Percentiles rank a stretch among this genome's conserved stretches.
Evolutionary conservation across 73 alveolate genomes (phyloP).

Genomic region (Uronychia setigera): DNA sequence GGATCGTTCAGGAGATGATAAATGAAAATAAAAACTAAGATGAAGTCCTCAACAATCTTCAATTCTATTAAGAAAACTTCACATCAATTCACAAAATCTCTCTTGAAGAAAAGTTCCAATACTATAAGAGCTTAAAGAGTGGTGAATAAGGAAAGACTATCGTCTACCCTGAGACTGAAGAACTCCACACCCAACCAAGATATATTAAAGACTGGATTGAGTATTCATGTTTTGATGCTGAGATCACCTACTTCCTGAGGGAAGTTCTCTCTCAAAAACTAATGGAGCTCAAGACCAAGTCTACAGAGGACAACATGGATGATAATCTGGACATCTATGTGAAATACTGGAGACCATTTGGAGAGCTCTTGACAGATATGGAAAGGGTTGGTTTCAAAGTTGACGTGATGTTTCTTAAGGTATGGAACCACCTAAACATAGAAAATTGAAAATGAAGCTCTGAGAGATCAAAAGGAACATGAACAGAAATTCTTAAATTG

Average conservation of each 20-base stretch:
- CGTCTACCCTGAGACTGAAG: conserved; percentile 79
- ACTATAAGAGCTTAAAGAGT: conserved; percentile 63
- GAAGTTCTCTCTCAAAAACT: conserved; percentile 54
- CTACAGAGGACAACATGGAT: conserved; percentile 56
- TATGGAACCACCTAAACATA: not conserved
- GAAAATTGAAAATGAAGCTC: conserved; percentile 68
- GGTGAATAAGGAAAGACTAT: conserved; percentile 76
- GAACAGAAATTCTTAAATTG: conserved; percentile 73
- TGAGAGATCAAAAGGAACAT: conserved; percentile 63
- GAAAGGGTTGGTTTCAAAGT: conserved; percentile 87
- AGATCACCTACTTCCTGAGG: conserved; percentile 69
- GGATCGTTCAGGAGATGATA: conserved; percentile 24
- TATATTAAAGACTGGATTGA: conserved; percentile 77
- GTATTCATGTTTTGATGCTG: conserved; percentile 92
- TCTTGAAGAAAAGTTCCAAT: conserved; percentile 73
- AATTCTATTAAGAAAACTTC: conserved; percentile 19
- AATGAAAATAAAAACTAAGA: conserved; percentile 18
- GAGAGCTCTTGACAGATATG: conserved; percentile 90
- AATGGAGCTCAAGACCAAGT: not conserved
- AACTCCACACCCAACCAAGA: conserved; percentile 76
- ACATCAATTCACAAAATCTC: conserved; percentile 53
- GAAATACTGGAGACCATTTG: conserved; percentile 89
- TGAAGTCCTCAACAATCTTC: conserved; percentile 13
- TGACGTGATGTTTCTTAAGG: conserved; percentile 69
- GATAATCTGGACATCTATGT: conserved; percentile 68